Conservation (phyloP, 352 stramenopile genomes). For the Globisporangium mamillatum region DNA sequence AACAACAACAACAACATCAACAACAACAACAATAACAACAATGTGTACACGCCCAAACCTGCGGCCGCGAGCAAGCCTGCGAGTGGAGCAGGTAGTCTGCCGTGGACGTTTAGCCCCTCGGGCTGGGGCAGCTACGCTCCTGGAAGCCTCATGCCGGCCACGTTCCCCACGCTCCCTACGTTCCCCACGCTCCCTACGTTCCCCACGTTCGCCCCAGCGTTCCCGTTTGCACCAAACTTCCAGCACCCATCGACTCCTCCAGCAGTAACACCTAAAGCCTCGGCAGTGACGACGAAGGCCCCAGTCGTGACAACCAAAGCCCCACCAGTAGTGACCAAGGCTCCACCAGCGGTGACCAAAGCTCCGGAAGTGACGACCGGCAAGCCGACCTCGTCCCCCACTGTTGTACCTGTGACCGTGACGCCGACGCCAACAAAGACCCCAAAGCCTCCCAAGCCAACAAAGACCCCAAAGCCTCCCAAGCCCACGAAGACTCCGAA, state of each 20-base stretch:
- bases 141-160: conserved; percentile 9
- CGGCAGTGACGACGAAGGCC: neutral
- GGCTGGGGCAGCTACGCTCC: conserved; percentile 12
- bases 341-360: neutral
- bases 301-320: neutral
- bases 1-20: conserved; percentile 8
- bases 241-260: neutral
- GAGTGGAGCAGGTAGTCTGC: neutral
- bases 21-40: neutral
- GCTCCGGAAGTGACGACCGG: neutral
- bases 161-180: too few relatives aligned
- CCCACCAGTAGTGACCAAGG: neutral
- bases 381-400: neutral
- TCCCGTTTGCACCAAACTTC: neutral
- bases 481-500: conserved; percentile 1
- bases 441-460: neutral
- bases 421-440: neutral
- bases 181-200: too few relatives aligned
- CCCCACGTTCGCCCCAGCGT: neutral
- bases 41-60: neutral
- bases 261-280: neutral
- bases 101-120: conserved; percentile 14
- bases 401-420: neutral
- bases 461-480: neutral
- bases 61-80: neutral